A percentile compares a stretch with the other conserved stretches of the same genome.
Conservation (phyloP, 2,329 filamentous ascomycete species). For the Fusarium bulbicola region DNA sequence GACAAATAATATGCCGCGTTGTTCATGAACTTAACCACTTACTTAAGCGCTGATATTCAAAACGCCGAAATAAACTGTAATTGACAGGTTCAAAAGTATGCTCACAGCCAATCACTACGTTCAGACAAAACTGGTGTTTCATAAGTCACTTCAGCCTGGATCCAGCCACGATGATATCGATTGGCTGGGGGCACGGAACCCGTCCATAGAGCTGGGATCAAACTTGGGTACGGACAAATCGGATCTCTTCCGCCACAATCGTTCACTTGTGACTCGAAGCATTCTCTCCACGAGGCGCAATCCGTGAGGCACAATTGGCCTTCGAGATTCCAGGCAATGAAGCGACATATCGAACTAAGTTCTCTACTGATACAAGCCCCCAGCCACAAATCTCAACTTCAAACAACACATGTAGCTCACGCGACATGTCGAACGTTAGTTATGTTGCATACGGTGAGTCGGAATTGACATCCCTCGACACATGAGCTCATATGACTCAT, state of each 20-base stretch:
- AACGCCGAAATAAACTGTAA: neutral
- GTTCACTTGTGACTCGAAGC: neutral
- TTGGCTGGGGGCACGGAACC: neutral
- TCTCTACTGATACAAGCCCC: neutral
- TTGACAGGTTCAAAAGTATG: neutral
- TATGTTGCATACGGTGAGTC: no score
- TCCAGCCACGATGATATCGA: neutral
- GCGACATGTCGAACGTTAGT: no score
- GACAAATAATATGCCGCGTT: neutral
- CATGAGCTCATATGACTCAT: neutral
- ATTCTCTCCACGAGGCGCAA: fast-evolving
- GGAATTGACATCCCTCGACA: neutral
- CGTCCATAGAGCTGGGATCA: fast-evolving
- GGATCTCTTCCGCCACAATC: neutral
- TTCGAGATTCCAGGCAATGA: fast-evolving
- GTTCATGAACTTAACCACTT: neutral
- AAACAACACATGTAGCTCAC: no score
- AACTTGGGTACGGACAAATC: neutral
- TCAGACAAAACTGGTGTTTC: neutral
- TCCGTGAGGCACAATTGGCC: fast-evolving
- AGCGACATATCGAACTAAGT: neutral
- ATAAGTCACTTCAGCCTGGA: neutral
- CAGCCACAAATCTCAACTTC: fast-evolving
- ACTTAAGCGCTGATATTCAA: no score
- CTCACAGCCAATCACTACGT: neutral